Conservation (phyloP, 352 stramenopile genomes). For the Phytophthora boehmeriae region DNA sequence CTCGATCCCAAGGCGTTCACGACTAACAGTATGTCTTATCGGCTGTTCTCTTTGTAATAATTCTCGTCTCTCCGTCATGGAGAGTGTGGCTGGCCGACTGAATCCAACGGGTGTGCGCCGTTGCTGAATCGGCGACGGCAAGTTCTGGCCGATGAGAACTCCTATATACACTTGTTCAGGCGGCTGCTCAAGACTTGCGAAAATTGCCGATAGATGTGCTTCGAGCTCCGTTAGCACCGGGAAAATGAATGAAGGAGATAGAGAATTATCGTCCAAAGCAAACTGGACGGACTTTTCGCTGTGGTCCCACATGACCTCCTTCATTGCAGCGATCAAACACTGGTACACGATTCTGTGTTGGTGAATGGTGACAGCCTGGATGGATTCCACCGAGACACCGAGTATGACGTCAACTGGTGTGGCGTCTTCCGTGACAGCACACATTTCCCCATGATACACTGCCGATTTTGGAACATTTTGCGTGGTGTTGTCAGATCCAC, state of each 20-base stretch:
- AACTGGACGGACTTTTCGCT: constrained; percentile 65
- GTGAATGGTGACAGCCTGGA: constrained; percentile 44
- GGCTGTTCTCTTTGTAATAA: constrained; percentile 63
- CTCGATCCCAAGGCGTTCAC: constrained; percentile 57
- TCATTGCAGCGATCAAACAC: constrained; percentile 41
- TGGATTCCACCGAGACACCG: constrained; percentile 38
- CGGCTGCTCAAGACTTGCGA: constrained; percentile 29
- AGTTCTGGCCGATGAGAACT: constrained; percentile 61
- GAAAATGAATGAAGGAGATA: constrained; percentile 53
- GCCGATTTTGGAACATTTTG: constrained; percentile 32
- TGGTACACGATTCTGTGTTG: constrained; percentile 52
- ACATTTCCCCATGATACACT: constrained; percentile 59
- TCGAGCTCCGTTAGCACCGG: constrained; percentile 48
- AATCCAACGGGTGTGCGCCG: constrained; percentile 29
- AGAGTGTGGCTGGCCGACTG: constrained; percentile 29
- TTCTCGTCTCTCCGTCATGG: constrained; percentile 48
- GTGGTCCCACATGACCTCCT: constrained; percentile 74
- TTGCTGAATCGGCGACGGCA: constrained; percentile 74
- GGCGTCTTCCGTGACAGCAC: constrained; percentile 2
- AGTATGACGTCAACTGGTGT: constrained; percentile 48
- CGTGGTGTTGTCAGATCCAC: constrained; percentile 4
- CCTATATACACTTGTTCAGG: constrained; percentile 72
- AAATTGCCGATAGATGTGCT: constrained; percentile 37
- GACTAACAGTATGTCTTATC: constrained; percentile 38
- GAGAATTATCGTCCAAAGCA: constrained; percentile 34